Percentiles rank a stretch among this genome's conserved stretches.
Conservation (phyloP, 2,329 filamentous ascomycete genomes). For the Exserohilum rostratum region DNA sequence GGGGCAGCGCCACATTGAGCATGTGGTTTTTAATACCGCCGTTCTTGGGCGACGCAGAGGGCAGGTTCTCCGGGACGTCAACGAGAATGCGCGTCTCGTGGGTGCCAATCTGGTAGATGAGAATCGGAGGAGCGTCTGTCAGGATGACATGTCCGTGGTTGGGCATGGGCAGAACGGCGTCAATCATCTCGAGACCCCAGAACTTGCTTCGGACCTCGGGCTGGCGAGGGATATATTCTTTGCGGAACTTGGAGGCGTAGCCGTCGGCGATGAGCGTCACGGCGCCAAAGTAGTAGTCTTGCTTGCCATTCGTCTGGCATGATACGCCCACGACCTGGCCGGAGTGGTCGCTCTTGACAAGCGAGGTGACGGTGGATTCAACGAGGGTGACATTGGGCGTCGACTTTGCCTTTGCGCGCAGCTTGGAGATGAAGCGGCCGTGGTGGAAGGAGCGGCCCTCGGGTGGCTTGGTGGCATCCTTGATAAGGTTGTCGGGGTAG, state of each 20-base stretch:
- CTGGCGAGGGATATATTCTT: constrained; percentile 70
- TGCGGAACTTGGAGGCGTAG: constrained; percentile 90
- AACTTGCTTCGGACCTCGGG: constrained; percentile 84
- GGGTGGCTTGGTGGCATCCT: constrained; percentile 51
- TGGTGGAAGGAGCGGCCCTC: constrained; percentile 90
- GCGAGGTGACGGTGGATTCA: constrained; percentile 82
- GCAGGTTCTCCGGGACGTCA: constrained; percentile 80
- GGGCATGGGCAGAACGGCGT: constrained; percentile 76
- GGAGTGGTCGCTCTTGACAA: constrained; percentile 72
- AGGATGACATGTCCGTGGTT: constrained; percentile 88
- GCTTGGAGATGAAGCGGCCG: constrained; percentile 84
- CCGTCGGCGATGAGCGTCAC: constrained; percentile 91
- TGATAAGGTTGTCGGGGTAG: constrained; percentile 70
- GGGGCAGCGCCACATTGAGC: constrained; percentile 76
- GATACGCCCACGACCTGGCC: constrained; percentile 83
- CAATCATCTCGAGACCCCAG: constrained; percentile 90
- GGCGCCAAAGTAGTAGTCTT: constrained; percentile 82
- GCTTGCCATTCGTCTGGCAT: constrained; percentile 67
- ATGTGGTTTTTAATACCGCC: constrained; percentile 90
- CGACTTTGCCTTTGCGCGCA: constrained; percentile 74
- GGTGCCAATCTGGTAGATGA: constrained; percentile 96
- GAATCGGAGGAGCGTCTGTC: constrained; percentile 74
- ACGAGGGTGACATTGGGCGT: constrained; percentile 87
- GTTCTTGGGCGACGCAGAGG: constrained; percentile 72
- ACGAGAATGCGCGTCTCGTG: constrained; percentile 91